Base-by-base conservation (phyloP, 768 basidiomycete species). In the Chiua virens region DNA sequence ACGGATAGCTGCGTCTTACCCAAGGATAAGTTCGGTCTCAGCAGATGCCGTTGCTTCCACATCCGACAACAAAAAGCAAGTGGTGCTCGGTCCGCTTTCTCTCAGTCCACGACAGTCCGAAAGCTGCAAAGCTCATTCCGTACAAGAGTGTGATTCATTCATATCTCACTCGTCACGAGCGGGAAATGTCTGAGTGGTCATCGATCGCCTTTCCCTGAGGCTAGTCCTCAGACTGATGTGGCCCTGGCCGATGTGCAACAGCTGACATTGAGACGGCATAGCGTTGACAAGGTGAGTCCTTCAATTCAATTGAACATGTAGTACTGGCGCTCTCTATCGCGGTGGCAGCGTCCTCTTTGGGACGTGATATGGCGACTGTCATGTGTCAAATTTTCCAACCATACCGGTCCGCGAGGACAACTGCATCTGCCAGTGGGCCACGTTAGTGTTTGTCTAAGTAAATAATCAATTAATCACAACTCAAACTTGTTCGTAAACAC, bases 161-260 rank as follows among this genome's bases (percentile, higher is more conserved):
- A 47, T 15, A 25, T 59, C 55, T 52, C n/a, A n/a, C 40, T 52
- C 34, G 35, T 65, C 49, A 45, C 52, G 64, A 66, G 64, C 54
- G 54, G 61, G 63, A 20, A 63, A 63, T 48, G 60, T 61, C 58
- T 63, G 65, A 58, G 54, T 32, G 23, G 48, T 56, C 57, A 50
- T 60, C 55, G 52, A n/a, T n/a, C n/a, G n/a, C n/a, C n/a, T 50
- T 50, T 58, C 37, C 45, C 58, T 25, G 52, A 49, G 50, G 48
- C 53, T 44, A 50, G 57, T 47, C 54, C 17, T 60, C 20, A 60
- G 11, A 53, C 60, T n/a, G 1, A 50, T 23, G 35, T 41, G 45
- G n/a, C n/a, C n/a, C n/a, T 53, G 38, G 23, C 39, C 35, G 20
- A 17, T 35, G 45, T 18, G 7, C 45, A 25, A 30, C 42, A 30